Evolutionary conservation across 805 yeast species (phyloP), one percentile per base, ranked within the genome.

Genomic region (Ogataea nonfermentans): DNA sequence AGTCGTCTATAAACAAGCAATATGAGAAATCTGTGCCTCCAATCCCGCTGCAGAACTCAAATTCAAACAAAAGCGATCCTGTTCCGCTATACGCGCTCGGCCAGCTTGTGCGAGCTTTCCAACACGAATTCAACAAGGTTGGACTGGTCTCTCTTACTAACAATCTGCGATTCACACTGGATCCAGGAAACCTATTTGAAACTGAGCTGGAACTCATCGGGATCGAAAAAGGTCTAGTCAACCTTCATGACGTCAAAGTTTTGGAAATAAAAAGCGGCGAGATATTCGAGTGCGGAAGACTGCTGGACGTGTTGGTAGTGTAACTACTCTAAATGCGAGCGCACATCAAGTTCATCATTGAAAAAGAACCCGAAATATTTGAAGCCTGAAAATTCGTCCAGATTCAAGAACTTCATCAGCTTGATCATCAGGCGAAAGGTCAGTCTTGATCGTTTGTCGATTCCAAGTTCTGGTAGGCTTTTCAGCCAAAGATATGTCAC

Each of bases 121-220:
- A 59, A 40, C 61, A 62, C 36, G 66, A 71, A 47, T 53, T 70
- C 22, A 69, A 63, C 19, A 68, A 70, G 6, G 62, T 67, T 5
- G 95, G 93, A 0, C 66, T 85, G 5, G 59, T 85, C 1, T 69
- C 84, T 6, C 63, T 86, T 17, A 73, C 76, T 26, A 83, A 81
- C 52, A 89, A 85, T 52, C 66, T 85, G 4, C 64, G 79, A 17
- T 66, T 85, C 19, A 75, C 74, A 8, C 59, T 79, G 47, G 83
- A 80, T 5, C 76, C 81, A 4, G 76, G 76, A 35, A 68, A 76
- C 12, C 77, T 84, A 9, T 79, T 70, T 51, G 90, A 85, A 48
- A 72, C 86, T 2, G 79, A 75, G 36, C 62, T 85, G 19, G 67
- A 66, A 35, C 57, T 85, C 26, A 63, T 82, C 32, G 89, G 87